A percentile compares a stretch with the other conserved stretches of the same genome.
Evolutionary conservation across 176 grass and related monocot species (phyloP).

Genomic region (Oryza meridionalis): DNA sequence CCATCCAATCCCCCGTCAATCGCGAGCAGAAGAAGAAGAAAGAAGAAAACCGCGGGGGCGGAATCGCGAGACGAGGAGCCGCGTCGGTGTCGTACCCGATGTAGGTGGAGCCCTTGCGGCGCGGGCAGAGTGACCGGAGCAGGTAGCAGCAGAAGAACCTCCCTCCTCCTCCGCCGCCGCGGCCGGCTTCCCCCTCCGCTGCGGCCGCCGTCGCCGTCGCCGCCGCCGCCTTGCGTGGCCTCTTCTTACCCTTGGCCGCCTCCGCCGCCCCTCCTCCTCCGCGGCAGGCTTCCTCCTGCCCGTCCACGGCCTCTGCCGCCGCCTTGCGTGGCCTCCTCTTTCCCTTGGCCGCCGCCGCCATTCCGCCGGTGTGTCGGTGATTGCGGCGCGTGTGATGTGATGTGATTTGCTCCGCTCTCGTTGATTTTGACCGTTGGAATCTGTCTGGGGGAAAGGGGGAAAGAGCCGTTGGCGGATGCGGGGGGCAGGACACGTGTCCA

Average conservation of each 20-base stretch:
- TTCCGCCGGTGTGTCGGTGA: too few species aligned
- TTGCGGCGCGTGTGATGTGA: too few species aligned
- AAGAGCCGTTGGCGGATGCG: too few species aligned
- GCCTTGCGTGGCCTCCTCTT: conserved; percentile 24
- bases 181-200: not conserved
- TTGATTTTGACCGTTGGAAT: too few species aligned
- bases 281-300: not conserved
- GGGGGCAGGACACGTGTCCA: too few species aligned
- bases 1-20: not conserved
- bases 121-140: conserved; percentile 74
- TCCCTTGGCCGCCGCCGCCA: not conserved
- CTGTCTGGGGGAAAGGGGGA: too few species aligned
- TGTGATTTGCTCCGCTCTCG: too few species aligned
- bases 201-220: too few species aligned
- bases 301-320: not conserved
- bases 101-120: conserved; percentile 74
- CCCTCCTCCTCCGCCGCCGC: not conserved
- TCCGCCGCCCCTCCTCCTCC: not conserved
- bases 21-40: not conserved
- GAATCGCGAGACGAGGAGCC: not conserved
- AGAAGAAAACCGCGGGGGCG: not conserved
- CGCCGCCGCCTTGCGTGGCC: conserved; percentile 6
- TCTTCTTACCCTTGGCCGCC: not conserved
- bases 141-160: conserved; percentile 93
- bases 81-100: conserved; percentile 54